Evolutionary conservation across 305 asterid genomes (phyloP).

Genomic region (Rubia occidens): DNA sequence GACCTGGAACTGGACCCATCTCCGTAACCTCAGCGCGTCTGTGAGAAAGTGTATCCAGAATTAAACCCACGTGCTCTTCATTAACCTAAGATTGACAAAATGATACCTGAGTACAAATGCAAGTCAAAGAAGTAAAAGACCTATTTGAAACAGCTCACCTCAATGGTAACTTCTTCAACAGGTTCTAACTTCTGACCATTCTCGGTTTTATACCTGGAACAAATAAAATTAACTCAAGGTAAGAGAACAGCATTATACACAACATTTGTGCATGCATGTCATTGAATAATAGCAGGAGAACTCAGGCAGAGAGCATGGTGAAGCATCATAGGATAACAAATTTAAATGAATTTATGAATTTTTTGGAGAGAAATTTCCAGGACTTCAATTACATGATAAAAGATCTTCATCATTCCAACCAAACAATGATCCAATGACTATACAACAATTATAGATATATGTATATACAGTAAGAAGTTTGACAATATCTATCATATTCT

Average conservation of each 20-base stretch:
- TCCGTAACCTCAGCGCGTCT: slow-evolving; percentile 83
- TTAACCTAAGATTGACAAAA: slow-evolving; percentile 50
- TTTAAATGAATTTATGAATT: neutral
- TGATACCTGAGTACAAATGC: slow-evolving; percentile 9
- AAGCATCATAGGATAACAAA: neutral
- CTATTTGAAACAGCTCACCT: slow-evolving; percentile 34
- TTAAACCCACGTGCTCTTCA: slow-evolving; percentile 91
- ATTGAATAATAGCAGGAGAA: neutral
- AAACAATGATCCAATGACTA: neutral
- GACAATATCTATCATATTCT: neutral
- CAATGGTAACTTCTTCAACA: slow-evolving; percentile 95
- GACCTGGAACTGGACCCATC: slow-evolving; percentile 97
- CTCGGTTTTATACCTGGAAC: slow-evolving; percentile 71
- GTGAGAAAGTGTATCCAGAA: slow-evolving; percentile 96
- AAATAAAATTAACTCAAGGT: neutral
- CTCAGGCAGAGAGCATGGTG: neutral
- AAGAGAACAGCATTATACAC: neutral
- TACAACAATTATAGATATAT: neutral
- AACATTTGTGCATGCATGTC: neutral
- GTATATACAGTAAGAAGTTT: neutral
- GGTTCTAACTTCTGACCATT: slow-evolving; percentile 83
- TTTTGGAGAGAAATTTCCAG: slow-evolving; percentile 1
- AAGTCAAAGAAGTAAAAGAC: neutral
- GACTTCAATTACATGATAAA: neutral
- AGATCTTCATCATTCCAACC: neutral